Base-by-base conservation (phyloP, 192 early-diverging fungal species). In the Gamsiella multidivaricata region DNA sequence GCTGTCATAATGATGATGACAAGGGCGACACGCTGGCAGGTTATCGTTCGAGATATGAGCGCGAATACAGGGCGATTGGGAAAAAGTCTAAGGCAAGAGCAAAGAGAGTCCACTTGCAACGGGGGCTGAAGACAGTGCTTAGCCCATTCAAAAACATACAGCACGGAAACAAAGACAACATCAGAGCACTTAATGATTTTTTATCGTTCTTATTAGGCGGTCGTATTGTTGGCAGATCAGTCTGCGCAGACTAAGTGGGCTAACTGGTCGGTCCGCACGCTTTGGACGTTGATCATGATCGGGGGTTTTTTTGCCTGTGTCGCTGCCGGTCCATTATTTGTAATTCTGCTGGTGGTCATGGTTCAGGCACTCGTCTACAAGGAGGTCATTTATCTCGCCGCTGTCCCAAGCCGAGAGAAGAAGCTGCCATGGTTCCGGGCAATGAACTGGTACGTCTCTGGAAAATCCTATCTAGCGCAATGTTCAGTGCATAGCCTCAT, bases 281-380 rank as follows among this genome's bases (percentile, higher is more conserved):
- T 93, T 18, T 92, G 91, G 82, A 97, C 95, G 18, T 82, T 96
- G 41, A 84, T 95, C 36, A 98, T 98, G 97, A 94, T 98, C 61
- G 86, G 79, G 45, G 87, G 88, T 41, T 96, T 97, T 80, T 88
- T 93, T 65, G 79, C 82, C 31, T 86, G 90, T 32, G 82, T 94
- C 20, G 91, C 89, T 50, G 81, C 88, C 26, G 97, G 97, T 8
- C 95, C 94, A 61, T 67, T 91, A n/a, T 90, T 87, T 79, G 93
- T 95, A 36, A 94, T 97, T 62, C 61, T 95, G 47, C 86, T 95
- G 78, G 95, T 98, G 3, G 84, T 92, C 49, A 81, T 90, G 55
- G 86, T 98, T 52, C 95, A 96, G 70, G 86, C 90, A 33, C 61
- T 94, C 33, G 94, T 98, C 37, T 98, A 94, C 82, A 87, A 86